Base-by-base conservation (phyloP, 2,329 filamentous ascomycete species). In the Paecilomyces sp. region DNA sequence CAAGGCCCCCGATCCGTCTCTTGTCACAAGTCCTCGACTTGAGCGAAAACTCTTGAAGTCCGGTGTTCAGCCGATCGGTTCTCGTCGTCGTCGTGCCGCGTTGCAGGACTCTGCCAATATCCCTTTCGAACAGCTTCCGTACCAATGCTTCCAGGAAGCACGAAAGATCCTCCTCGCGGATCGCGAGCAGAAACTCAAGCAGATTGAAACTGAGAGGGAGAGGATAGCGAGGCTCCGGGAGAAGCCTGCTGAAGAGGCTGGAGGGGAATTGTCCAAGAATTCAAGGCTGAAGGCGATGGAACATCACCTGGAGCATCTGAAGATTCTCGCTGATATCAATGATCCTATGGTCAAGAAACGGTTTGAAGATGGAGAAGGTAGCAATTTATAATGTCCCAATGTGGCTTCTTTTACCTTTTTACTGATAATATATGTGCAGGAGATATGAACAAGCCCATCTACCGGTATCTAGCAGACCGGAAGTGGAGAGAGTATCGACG, bases 81-180 rank as follows among this genome's bases (percentile, higher is more conserved):
- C 92, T 54, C 87, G 92, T 67, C 86, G 92, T 80, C 88, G 92
- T 63, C 88, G 93, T 72, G 85, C 86, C 30, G 89, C 89, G 30
- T 75, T 92, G 62, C 85, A 78, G 82, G 69, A 84, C 79, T 67
- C 83, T 79, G 64, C 82, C 63, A 83, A 88, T 68, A 79, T 96
- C 56, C 91, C 92, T 28, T 97, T 99, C 72, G 91, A 96, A 79
- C 89, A 93, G 72, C 80, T 99, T 66, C 94, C 94, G 18, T 99
- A 95, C 79, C 93, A 97, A 82, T 94, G 91, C 77, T 99, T 97
- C 80, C 94, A 99, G 77, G 92, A 97, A 79, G 94, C 94, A 50
- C 86, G 92, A 63, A 90, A 91, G 73, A 77, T 97, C 55, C 80
- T 99, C 59, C 82, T 86, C 57, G 85, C 85, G 58, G 94, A 99